phyloP scores from a whole-genome alignment of 2,329 filamentous ascomycete species.

The Davidsoniella eucalypti region DNA sequence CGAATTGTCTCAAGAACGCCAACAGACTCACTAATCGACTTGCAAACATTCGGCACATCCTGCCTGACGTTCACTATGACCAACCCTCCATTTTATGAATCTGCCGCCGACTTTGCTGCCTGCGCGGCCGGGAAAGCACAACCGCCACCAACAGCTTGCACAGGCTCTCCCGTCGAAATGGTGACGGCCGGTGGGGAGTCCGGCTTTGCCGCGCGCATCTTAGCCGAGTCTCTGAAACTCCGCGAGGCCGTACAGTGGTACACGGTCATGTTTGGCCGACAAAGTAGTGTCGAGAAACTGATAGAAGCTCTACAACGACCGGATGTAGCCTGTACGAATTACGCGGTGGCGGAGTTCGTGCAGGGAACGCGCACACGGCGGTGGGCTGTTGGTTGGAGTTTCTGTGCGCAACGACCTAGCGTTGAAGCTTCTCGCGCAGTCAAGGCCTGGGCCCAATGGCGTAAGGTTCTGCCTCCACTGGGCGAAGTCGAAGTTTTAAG shows the following conservation, averaged over 20 bases:
- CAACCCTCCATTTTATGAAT: constrained; percentile 90
- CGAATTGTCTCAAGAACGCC: constrained; percentile 39
- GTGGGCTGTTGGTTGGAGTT: constrained; percentile 87
- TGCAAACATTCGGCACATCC: constrained; percentile 34
- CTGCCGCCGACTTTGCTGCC: constrained; percentile 46
- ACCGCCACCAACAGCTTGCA: constrained; percentile 55
- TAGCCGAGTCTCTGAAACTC: constrained; percentile 49
- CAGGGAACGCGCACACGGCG: constrained; percentile 64
- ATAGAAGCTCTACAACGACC: constrained; percentile 41
- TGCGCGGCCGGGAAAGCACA: constrained; percentile 50
- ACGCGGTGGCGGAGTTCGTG: constrained; percentile 63
- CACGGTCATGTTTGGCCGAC: constrained; percentile 76
- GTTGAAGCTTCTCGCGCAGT: constrained; percentile 29
- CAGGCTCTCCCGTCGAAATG: constrained; percentile 73
- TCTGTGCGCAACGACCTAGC: constrained; percentile 46
- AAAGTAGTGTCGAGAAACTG: constrained; percentile 46
- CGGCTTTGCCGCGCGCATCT: constrained; percentile 53
- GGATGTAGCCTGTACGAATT: constrained; percentile 46
- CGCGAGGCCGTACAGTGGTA: constrained; percentile 63
- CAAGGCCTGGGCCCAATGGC: constrained; percentile 22
- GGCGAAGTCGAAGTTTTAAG: constrained; percentile 28
- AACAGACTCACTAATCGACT: constrained; percentile 43
- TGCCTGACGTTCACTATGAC: constrained; percentile 72
- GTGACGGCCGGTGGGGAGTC: constrained; percentile 64
- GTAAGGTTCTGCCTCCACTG: constrained; percentile 26